Evolutionary conservation across 257 asterid genomes (phyloP), one percentile per base, ranked within the genome.

Genomic region (Solanum paucissectum): DNA sequence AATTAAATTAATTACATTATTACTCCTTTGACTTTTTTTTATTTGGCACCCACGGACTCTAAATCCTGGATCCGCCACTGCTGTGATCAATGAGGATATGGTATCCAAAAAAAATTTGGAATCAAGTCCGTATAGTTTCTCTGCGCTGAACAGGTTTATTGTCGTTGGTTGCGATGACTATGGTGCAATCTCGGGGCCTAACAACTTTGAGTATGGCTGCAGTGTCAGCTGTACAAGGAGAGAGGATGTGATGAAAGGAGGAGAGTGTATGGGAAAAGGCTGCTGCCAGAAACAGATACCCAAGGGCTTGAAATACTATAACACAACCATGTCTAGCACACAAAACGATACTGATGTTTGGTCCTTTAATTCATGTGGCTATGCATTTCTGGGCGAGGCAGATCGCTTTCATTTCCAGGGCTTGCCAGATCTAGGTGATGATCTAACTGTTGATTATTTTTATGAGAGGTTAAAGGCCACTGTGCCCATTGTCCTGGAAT

Each of bases 301-400:
- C 9, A 87, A 42, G 83, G 89, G 89, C 12, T n/a, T 75, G 69
- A 72, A 74, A 73, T 6, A 11, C 36, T 44, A 37, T 20, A 14
- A 2, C 20, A 25, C 55, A 69, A 5, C 12, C 6, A 52, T 87
- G 36, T 1, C 8, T 12, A 87, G 76, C 10, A 11, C 58, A 29
- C 5, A 18, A 7, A 87, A 73, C 84, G 66, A 83, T 21, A 40
- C 33, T 2, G 3, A 32, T 0, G 86, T 87, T 18, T 69, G 60
- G 36, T 86, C 82, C 0, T 72, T 55, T 72, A 52, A 86, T 84
- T 83, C 37, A 2, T 87, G 91, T 7, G 40, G 77, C 9, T 87
- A 87, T 52, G 87, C 91, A 18, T 89, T 89, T 34, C 25, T 89
- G 3, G 89, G 91, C 4, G 89, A 87, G 73, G 14, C 64, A 27